These are phyloP conservation scores for Macadamia tetraphylla DNA, from an alignment of 164 flowering plant species.

Conservation along the genomic window DNA sequence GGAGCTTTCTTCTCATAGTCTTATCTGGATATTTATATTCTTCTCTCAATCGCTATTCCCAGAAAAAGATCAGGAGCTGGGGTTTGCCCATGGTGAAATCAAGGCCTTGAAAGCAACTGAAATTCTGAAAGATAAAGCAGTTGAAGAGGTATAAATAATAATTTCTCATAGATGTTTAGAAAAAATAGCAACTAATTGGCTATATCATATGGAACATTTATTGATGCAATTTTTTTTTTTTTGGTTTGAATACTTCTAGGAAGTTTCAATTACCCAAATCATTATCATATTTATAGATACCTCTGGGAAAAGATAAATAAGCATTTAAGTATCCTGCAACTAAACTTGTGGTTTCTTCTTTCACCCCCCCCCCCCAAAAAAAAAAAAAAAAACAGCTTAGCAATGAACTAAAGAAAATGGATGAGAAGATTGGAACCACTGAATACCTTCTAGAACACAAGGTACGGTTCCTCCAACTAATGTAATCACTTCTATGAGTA, in stretches of 20 bases:
- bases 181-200: too few species aligned
- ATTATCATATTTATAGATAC: too few species aligned
- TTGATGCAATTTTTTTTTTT: too few species aligned
- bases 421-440: constrained; percentile 46
- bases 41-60: constrained; percentile 11
- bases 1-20: not conserved
- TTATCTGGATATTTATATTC: not conserved
- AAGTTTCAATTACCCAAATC: too few species aligned
- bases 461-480: constrained; percentile 28
- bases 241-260: too few species aligned
- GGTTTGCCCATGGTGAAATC: constrained; percentile 53
- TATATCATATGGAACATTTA: too few species aligned
- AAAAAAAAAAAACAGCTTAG: constrained; percentile 31
- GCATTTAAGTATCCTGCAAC: too few species aligned
- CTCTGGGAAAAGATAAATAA: too few species aligned
- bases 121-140: constrained; percentile 64
- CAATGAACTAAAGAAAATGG: constrained; percentile 45
- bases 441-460: constrained; percentile 63
- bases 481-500: not conserved
- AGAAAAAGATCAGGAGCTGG: constrained; percentile 68
- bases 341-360: too few species aligned
- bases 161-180: too few species aligned
- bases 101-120: constrained; percentile 62
- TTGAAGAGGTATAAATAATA: constrained; percentile 58
- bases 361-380: constrained; percentile 11